Base-by-base conservation (phyloP, 805 yeast species). In the Citeromyces matritensis region DNA sequence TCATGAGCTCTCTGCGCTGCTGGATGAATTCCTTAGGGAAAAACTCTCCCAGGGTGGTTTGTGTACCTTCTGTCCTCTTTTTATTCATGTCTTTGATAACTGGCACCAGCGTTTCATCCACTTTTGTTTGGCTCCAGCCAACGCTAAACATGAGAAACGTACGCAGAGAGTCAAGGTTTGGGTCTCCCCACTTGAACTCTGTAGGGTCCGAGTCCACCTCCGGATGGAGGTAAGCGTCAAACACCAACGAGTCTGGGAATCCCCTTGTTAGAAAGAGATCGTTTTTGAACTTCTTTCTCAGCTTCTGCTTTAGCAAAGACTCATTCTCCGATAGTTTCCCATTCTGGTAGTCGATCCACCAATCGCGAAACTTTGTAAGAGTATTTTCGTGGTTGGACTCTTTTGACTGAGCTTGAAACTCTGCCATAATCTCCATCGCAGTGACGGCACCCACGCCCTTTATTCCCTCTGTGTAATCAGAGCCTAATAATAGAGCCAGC, bases 391-490 rank as follows among this genome's bases (percentile, higher is more conserved):
- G 37, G 13, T 32, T 23, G 2, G 27, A 23, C n/a, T 32, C 30
- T 31, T 31, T 23, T 10, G 26, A 37, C 35, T 7, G 17, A 25
- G 29, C 56, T 1, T 68, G 72, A 53, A 88, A 91, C 42, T 86
- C 94, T 0, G 94, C 94, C 24, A 91, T 44, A 12, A 91, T 69
- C 49, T 91, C 96, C 71, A 84, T 71, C 0, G 94, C 91, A 12
- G 77, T 65, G 1, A 91, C 97, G 0, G 95, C 95, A 1, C 99
- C 99, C 37, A 91, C 66, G 3, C 97, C 94, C 35, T 81, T 77
- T 24, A 91, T 54, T 0, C 99, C 99, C 33, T 77, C 82, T 0
- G 98, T 86, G 48, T 91, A 91, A 55, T 91, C 98, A 51, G 95
- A 83, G 1, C 99, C 99, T 13, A 91, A 54, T 15, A 91, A 52